phyloP scores from a whole-genome alignment of 352 stramenopile species.

The Phytopythium helicoides region DNA sequence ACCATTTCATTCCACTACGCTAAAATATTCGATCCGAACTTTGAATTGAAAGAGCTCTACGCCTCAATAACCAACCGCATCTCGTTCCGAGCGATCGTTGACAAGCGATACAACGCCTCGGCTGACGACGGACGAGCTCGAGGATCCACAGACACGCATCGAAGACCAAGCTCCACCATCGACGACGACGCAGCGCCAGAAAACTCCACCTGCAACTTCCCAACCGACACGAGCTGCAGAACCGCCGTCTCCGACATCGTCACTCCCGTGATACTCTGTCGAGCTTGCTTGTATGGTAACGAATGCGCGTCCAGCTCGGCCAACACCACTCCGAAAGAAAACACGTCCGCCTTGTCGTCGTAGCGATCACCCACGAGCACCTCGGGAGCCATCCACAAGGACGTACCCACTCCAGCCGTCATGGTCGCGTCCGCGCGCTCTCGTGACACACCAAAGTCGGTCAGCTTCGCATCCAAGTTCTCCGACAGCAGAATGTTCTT shows the following conservation, averaged over 20 bases:
- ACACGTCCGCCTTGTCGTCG: slow-evolving; percentile 46
- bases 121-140: slow-evolving; percentile 27
- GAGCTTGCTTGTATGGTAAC: slow-evolving; percentile 24
- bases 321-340: slow-evolving; percentile 45
- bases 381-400: slow-evolving; percentile 43
- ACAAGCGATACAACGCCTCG: slow-evolving; percentile 37
- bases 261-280: slow-evolving; percentile 10
- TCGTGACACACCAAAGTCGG: slow-evolving; percentile 27
- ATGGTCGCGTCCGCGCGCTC: slow-evolving; percentile 14
- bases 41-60: no score
- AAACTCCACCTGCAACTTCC: slow-evolving; percentile 32
- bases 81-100: neutral
- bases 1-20: no score
- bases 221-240: slow-evolving; percentile 44
- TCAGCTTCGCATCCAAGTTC: slow-evolving; percentile 32
- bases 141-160: slow-evolving; percentile 35
- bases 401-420: slow-evolving; percentile 40
- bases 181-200: slow-evolving; percentile 20
- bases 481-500: slow-evolving; percentile 21
- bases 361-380: slow-evolving; percentile 39
- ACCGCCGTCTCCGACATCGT: slow-evolving; percentile 34
- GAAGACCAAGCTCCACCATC: slow-evolving; percentile 22
- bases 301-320: slow-evolving; percentile 33
- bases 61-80: neutral
- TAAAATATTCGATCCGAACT: neutral